A percentile compares a stretch with the other conserved stretches of the same genome.
phyloP scores from a whole-genome alignment of 192 early-diverging fungal genomes.

The Coemansia sp. region DNA sequence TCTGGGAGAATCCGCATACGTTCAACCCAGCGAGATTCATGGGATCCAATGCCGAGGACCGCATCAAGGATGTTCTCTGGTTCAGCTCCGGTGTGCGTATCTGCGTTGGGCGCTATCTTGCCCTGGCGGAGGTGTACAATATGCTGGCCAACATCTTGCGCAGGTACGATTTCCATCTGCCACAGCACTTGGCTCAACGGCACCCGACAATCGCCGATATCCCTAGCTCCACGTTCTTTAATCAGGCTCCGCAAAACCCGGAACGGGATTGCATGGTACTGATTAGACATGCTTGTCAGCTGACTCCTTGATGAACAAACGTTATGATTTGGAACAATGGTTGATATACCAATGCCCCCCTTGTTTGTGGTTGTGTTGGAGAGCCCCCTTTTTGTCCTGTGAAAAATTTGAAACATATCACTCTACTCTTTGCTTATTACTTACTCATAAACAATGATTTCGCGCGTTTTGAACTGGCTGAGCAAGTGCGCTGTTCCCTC shows the following conservation, averaged over 20 bases:
- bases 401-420: too few species aligned
- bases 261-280: conserved; percentile 22
- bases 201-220: not conserved
- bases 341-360: too few species aligned
- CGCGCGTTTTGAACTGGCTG: not conserved
- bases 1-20: conserved; percentile 18
- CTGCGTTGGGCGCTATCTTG: conserved; percentile 34
- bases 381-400: too few species aligned
- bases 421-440: not conserved
- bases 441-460: not conserved
- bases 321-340: too few species aligned
- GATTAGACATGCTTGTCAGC: not conserved
- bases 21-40: conserved; percentile 40
- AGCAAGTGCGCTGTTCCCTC: not conserved
- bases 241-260: conserved; percentile 1
- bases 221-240: conserved; percentile 11
- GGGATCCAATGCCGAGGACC: conserved; percentile 20
- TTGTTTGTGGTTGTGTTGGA: too few species aligned
- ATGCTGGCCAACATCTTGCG: conserved; percentile 25
- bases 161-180: conserved; percentile 23
- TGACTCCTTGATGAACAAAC: too few species aligned
- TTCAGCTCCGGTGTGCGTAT: conserved; percentile 30
- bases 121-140: conserved; percentile 26
- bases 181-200: not conserved
- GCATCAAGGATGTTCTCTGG: conserved; percentile 18